Percentiles rank a stretch among this genome's conserved stretches.
These are phyloP conservation scores for Leccinum disarticulatum DNA, from an alignment of 768 basidiomycete species.

Conservation along the genomic window DNA sequence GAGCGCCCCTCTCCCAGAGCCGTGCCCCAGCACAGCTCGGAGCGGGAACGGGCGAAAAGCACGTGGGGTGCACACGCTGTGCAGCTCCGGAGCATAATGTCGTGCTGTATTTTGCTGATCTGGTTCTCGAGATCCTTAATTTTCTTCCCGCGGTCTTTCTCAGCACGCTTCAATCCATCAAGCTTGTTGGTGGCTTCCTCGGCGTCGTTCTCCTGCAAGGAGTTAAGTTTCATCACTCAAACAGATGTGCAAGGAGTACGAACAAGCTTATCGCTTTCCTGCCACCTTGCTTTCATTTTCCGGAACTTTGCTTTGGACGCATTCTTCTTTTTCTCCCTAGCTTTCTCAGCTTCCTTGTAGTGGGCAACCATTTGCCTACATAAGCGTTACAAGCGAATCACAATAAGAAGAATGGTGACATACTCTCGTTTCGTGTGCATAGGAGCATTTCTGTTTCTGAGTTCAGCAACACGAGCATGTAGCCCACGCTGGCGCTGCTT, in stretches of 20 bases:
- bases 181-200: conserved; percentile 51
- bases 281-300: conserved; percentile 47
- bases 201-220: conserved; percentile 52
- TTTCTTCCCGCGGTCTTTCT: conserved; percentile 54
- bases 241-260: conserved; percentile 15
- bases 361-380: conserved; percentile 50
- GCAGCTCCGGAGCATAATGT: conserved; percentile 35
- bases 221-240: not conserved
- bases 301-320: conserved; percentile 51
- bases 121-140: conserved; percentile 56
- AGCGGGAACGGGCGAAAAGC: too few species aligned
- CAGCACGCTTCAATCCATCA: conserved; percentile 55
- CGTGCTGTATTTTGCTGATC: conserved; percentile 45
- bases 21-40: too few species aligned
- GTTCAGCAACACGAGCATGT: conserved; percentile 47
- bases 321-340: conserved; percentile 56
- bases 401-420: not conserved
- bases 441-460: conserved; percentile 67
- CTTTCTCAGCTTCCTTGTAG: conserved; percentile 45
- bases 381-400: not conserved
- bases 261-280: conserved; percentile 55
- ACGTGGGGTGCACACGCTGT: too few species aligned
- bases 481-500: conserved; percentile 52
- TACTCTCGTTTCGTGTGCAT: conserved; percentile 55
- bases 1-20: too few species aligned